Base-by-base conservation (phyloP, 805 yeast genomes). In the Lipomyces yamadae region DNA sequence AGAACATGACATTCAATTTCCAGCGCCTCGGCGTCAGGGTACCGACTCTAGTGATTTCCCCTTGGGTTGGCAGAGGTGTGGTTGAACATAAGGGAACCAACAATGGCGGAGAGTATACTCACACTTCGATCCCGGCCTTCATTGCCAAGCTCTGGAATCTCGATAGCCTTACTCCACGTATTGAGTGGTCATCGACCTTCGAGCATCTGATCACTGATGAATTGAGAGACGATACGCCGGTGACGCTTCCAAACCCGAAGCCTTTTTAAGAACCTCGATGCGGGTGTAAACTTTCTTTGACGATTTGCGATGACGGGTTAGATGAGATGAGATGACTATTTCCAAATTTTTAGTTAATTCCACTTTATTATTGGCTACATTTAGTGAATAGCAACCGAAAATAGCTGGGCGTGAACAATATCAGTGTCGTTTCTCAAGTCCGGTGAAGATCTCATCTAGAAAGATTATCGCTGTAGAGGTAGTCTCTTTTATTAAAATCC, bases 21-120 rank as follows among this genome's bases (percentile, higher is more conserved):
- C 6, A 39, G 37, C 61, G 61, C 13, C 63, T 58, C 13, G 61
- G 61, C 0, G 29, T 58, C 42, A 39, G 61, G n/a, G 61, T 58
- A 5, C 58, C 61, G 6, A 45, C 61, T 15, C 15, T 56, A 11
- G 59, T 5, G 35, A 56, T 56, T 10, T 56, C 60, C 7, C 60
- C 60, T 4, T 56, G 60, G 60, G 60, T 56, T 8, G 10, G 7
- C 2, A 34, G n/a, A 56, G 60, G 61, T 3, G 56, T 39, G n/a
- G 11, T 56, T 29, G 56, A 34, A 15, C 61, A 45, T 15, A 56
- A 56, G 10, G 60, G 60, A 3, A 56, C 6, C 8, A 56, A 39
- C 60, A 3, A 56, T 2, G 60, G 56, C 29, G 1, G 48, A 11
- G 60, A 56, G 33, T 56, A 56, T 10, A 45, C 61, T 4, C 60